Evolutionary conservation across 2,329 filamentous ascomycete genomes (phyloP), one percentile per base, ranked within the genome.

Genomic region (Cryphonectria naterciae): DNA sequence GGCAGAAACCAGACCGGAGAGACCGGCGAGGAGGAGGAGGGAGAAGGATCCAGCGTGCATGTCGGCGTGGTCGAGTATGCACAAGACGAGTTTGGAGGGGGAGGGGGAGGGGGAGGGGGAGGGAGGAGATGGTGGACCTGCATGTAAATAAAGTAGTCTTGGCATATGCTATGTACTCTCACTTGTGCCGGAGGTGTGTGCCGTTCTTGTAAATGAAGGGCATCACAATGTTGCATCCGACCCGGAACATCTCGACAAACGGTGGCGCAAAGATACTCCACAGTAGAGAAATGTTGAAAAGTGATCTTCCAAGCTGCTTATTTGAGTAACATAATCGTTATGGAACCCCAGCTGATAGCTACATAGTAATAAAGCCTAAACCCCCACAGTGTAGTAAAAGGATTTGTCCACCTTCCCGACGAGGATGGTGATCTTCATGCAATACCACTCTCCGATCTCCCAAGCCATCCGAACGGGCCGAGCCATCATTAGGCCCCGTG

Each of bases 1-100:
- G 60, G 71, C 69, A 6, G 65, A 71, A 49, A 35, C 71, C 66
- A 73, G 56, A 8, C 46, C 22, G 63, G 71, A 58, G 13, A 46
- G 43, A 22, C 67, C 41, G 32, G 68, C 62, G 17, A 71, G 66
- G 19, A 67, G 39, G 49, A 62, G 58, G 19, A 62, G 46, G 22
- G 46, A 49, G 10, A 49, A 19, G 13, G 62, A 8, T 28, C 65
- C 52, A 15, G 63, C 46, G 39, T 25, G 71, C 71, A 73, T 73
- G n/a, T 58, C 66, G 43, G 8, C 15, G 58, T 37, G 0, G 4
- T 62, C 17, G 58, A 22, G 4, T 39, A 13, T 35, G n/a, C 58
- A 62, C 49, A 43, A n/a, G 61, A 28, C 11, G 61, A 43, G 10
- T 7, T 49, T 61, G 25, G 32, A n/a, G 35, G 37, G 11, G 37